These are phyloP conservation scores for Saururus chinensis DNA, from an alignment of 164 flowering plant species.

Conservation along the genomic window DNA sequence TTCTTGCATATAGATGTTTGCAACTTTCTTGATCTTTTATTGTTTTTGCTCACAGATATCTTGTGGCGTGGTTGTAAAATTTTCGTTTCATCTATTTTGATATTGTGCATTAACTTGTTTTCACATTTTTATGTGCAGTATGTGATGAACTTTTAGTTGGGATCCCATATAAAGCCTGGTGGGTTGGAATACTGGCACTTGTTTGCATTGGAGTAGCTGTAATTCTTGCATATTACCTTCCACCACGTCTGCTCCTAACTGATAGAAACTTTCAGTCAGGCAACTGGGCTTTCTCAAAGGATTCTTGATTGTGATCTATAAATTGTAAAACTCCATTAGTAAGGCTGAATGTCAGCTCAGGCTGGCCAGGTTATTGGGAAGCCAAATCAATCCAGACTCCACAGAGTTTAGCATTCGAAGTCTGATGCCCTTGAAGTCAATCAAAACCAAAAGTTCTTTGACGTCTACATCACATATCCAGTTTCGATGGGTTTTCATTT, in stretches of 20 bases:
- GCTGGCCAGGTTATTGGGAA: neutral
- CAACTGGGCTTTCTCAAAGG: conserved; percentile 3
- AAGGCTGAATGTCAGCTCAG: neutral
- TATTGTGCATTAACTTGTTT: neutral
- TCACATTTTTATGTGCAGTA: conserved; percentile 30
- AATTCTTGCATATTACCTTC: conserved; percentile 53
- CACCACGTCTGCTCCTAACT: conserved; percentile 34
- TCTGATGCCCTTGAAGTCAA: too few species aligned
- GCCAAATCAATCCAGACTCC: too few species aligned
- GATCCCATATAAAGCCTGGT: conserved; percentile 75
- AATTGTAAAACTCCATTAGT: neutral
- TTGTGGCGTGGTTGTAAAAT: neutral
- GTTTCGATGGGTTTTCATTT: too few species aligned
- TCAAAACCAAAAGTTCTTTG: too few species aligned
- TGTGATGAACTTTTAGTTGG: conserved; percentile 77
- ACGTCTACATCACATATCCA: too few species aligned
- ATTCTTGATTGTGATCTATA: neutral
- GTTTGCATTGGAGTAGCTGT: conserved; percentile 57
- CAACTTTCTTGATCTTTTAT: too few species aligned
- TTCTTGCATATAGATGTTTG: too few species aligned
- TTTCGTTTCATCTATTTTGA: neutral
- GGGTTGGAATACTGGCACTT: conserved; percentile 50
- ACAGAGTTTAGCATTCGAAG: too few species aligned
- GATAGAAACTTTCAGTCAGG: conserved; percentile 4
- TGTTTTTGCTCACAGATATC: neutral